Base-by-base conservation (phyloP, 2,329 filamentous ascomycete species). In the Fusarium bactridioides region DNA sequence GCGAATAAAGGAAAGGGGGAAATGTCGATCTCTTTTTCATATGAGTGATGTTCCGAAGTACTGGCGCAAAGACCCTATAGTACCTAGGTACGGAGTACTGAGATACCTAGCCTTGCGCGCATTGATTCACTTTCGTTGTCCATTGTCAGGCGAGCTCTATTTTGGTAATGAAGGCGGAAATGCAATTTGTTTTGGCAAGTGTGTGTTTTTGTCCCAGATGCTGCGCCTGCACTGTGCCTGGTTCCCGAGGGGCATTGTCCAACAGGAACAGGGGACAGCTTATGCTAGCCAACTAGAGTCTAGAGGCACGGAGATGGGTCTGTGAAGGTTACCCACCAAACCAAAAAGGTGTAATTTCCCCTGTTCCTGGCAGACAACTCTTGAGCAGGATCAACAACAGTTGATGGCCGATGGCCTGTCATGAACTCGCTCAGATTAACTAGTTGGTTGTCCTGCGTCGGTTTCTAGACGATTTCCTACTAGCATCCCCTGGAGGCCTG, bases 1-100 rank as follows among this genome's bases (percentile, higher is more conserved):
- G 60, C 61, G 61, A 66, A 61, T 56, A 61, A 59, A 64, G 53
- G 51, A 70, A 64, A 59, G 61, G 61, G 45, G 56, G n/a, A 19
- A 43, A 37, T 60, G 61, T 62, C 69, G 61, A 72, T 74, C 66
- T 41, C 64, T 76, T 69, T 69, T 72, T 65, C 59, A 63, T 68
- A 61, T 64, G n/a, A 59, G 60, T 47, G 54, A 38, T 43, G 33
- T 59, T 70, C 50, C 29, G 23, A 45, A 44, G 51, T 29, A 53
- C 63, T 59, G 41, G 16, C 27, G 25, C 29, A 54, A 35, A 53
- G 45, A 41, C 4, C 19, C 12, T 27, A 15, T 33, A 33, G 31
- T 33, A 27, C 18, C 19, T 27, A 12, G 8, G 25, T 27, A 45
- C 44, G 31, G 31, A 33, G 13, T 33, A 33, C 31, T 33, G 31